Conservation (phyloP, 2,329 filamentous ascomycete species). For the Cryphonectria japonica region DNA sequence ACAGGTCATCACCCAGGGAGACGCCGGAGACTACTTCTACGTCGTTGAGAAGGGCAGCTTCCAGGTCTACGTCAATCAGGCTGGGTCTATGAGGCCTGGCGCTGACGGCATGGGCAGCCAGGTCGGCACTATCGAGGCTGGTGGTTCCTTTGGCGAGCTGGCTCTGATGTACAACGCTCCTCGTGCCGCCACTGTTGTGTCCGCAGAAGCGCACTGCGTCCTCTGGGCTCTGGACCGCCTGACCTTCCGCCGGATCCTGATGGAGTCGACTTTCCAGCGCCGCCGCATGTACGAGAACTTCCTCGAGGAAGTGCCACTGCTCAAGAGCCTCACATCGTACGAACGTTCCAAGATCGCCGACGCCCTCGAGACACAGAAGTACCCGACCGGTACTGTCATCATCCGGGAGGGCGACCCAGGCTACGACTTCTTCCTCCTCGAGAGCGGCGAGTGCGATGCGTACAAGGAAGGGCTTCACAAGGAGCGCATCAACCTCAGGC, state of each 20-base stretch:
- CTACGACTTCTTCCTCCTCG: slow-evolving; percentile 88
- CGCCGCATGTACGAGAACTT: slow-evolving; percentile 97
- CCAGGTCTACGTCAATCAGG: slow-evolving; percentile 84
- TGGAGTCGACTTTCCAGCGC: slow-evolving; percentile 96
- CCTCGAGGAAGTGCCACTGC: slow-evolving; percentile 87
- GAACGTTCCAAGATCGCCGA: slow-evolving; percentile 98
- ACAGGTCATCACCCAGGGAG: slow-evolving; percentile 92
- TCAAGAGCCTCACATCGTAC: slow-evolving; percentile 83
- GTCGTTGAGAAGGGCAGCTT: slow-evolving; percentile 91
- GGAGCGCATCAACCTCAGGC: slow-evolving; percentile 62
- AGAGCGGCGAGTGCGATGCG: slow-evolving; percentile 83
- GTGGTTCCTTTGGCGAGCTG: slow-evolving; percentile 94
- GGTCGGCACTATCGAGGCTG: slow-evolving; percentile 80
- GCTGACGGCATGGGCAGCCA: slow-evolving; percentile 80
- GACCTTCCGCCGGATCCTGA: slow-evolving; percentile 95
- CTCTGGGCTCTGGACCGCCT: slow-evolving; percentile 95
- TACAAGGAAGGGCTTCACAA: slow-evolving; percentile 74
- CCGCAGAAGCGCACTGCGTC: slow-evolving; percentile 74
- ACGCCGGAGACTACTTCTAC: slow-evolving; percentile 97
- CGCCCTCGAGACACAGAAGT: slow-evolving; percentile 90
- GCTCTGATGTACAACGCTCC: slow-evolving; percentile 99
- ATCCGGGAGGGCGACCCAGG: slow-evolving; percentile 92
- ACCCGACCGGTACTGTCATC: slow-evolving; percentile 76
- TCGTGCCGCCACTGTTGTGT: slow-evolving; percentile 90
- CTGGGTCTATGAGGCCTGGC: slow-evolving; percentile 78